Percentiles rank a stretch among this genome's conserved stretches.
These are phyloP conservation scores for Ochetophila trinervis DNA, from an alignment of 306 rosid genomes.

Conservation along the genomic window DNA sequence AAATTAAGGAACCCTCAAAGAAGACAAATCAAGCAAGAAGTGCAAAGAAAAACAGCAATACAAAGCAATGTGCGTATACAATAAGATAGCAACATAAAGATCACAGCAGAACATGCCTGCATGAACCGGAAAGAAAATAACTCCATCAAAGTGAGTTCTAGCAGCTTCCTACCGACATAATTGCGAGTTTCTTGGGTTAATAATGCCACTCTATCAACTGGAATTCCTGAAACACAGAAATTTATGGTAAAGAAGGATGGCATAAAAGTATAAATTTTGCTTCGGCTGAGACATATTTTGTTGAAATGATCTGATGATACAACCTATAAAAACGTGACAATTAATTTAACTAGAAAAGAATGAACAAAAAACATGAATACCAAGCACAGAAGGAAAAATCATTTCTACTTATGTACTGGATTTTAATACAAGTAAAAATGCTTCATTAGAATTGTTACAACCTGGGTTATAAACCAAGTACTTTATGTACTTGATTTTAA, in stretches of 20 bases:
- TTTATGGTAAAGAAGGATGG: conserved; percentile 10
- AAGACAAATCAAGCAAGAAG: conserved; percentile 14
- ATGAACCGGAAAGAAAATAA: conserved; percentile 74
- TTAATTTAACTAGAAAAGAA: neutral
- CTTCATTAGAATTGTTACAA: neutral
- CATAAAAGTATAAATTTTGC: neutral
- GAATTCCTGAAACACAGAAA: conserved; percentile 65
- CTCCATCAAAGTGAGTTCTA: conserved; percentile 84
- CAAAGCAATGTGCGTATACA: conserved; percentile 1
- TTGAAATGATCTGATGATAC: neutral
- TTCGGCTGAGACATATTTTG: conserved; percentile 3
- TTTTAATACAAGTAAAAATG: neutral
- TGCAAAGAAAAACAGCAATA: conserved; percentile 9
- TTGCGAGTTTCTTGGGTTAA: conserved; percentile 83
- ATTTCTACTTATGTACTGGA: neutral
- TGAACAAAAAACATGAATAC: neutral
- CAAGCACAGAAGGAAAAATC: neutral
- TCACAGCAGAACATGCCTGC: conserved; percentile 62
- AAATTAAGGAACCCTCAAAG: conserved; percentile 8
- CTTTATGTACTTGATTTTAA: no score
- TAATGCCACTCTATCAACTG: conserved; percentile 85
- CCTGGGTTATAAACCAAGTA: no score
- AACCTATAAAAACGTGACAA: neutral
- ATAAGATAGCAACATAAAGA: neutral
- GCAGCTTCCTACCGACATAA: conserved; percentile 74